A percentile compares a stretch with the other conserved stretches of the same genome.
These are phyloP conservation scores for Dioscorea zingiberensis DNA, from an alignment of 106 monocot genomes.

Conservation along the genomic window DNA sequence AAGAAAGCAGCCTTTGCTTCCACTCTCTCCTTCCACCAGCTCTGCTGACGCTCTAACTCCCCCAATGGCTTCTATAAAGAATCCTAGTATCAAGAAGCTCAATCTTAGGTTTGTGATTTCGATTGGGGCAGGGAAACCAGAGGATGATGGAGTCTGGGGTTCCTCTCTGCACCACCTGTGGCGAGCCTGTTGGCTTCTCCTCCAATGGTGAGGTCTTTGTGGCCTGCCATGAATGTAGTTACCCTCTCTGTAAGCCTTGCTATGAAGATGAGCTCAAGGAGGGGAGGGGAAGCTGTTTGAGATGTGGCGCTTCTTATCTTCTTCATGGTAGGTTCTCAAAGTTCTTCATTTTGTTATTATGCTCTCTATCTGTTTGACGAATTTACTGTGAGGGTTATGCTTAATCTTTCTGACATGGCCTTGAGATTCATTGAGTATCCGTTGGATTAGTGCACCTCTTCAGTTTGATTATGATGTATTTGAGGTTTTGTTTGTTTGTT, in stretches of 20 bases:
- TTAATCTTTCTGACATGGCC: too few relatives aligned
- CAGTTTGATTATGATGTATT: neutral
- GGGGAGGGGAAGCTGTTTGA: slow-evolving; percentile 34
- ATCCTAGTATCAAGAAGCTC: neutral
- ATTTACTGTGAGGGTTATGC: too few relatives aligned
- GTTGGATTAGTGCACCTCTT: neutral
- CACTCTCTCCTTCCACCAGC: slow-evolving; percentile 56
- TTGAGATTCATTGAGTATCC: neutral
- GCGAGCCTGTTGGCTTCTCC: slow-evolving; percentile 24
- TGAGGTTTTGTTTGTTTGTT: too few relatives aligned
- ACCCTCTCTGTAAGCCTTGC: slow-evolving; percentile 44
- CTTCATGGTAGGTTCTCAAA: slow-evolving; percentile 9
- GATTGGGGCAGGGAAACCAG: too few relatives aligned
- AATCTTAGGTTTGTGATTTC: neutral
- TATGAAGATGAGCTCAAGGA: slow-evolving; percentile 35
- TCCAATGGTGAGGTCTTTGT: slow-evolving; percentile 23
- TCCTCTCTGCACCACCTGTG: slow-evolving; percentile 45
- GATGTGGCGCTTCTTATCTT: slow-evolving; percentile 47
- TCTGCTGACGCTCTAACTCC: slow-evolving; percentile 36
- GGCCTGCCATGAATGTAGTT: slow-evolving; percentile 32
- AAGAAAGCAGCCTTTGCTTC: slow-evolving; percentile 60
- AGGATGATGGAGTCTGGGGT: slow-evolving; percentile 41
- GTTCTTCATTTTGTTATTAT: too few relatives aligned
- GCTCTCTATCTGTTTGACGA: too few relatives aligned
- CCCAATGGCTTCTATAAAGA: slow-evolving; percentile 21